Evolutionary conservation across 148 eudicot genomes (phyloP).

Genomic region (Nepenthes mirabilis): DNA sequence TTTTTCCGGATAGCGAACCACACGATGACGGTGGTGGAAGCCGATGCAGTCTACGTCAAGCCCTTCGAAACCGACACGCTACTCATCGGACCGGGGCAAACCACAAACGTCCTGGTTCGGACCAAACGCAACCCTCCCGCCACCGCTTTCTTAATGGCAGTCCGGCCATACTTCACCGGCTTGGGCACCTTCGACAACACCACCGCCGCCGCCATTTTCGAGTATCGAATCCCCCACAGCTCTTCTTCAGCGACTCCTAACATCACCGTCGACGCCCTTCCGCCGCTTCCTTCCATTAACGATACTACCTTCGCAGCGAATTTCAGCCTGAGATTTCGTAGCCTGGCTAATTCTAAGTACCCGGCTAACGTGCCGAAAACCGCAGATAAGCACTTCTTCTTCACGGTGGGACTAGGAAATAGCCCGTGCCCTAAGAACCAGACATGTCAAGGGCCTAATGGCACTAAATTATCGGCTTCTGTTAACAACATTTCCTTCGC

Average conservation of each 20-base stretch:
- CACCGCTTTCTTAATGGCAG: constrained; percentile 34
- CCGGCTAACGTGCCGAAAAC: constrained; percentile 46
- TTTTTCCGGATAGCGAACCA: constrained; percentile 47
- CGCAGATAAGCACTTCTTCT: constrained; percentile 33
- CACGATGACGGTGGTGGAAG: constrained; percentile 38
- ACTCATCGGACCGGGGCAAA: constrained; percentile 43
- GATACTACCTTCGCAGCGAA: constrained; percentile 39
- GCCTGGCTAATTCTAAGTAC: constrained; percentile 25
- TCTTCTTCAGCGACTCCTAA: constrained; percentile 2
- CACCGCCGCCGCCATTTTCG: constrained; percentile 35
- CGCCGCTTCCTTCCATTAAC: constrained; percentile 37
- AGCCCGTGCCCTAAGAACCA: constrained; percentile 44
- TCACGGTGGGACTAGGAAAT: constrained; percentile 45
- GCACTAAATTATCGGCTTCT: constrained; percentile 40
- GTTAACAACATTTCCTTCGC: constrained; percentile 49
- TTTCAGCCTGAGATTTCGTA: constrained; percentile 30
- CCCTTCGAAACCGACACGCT: constrained; percentile 32
- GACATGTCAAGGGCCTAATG: constrained; percentile 62
- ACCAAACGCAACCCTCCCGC: constrained; percentile 21
- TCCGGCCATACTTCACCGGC: constrained; percentile 35
- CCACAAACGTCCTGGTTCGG: constrained; percentile 31
- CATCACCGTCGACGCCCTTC: constrained; percentile 11
- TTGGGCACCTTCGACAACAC: constrained; percentile 39
- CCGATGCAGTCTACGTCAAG: constrained; percentile 37
- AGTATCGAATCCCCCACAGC: constrained; percentile 16